Percentiles rank a stretch among this genome's conserved stretches.
Conservation (phyloP, 768 basidiomycete genomes). For the Grammothele lineata region DNA sequence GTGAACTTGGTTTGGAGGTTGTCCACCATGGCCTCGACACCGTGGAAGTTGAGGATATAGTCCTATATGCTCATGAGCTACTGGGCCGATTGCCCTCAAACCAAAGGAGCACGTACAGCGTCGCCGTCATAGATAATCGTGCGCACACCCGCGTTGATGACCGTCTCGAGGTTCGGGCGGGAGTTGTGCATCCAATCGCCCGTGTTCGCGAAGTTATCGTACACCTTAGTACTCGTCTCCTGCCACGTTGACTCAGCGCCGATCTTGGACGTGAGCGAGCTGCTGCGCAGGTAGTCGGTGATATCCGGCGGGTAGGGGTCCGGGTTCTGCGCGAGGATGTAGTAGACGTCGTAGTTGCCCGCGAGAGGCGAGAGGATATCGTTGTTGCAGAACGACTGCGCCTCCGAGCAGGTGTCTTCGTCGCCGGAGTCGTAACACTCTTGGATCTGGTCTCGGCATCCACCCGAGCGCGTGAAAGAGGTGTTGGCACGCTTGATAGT, state of each 20-base stretch:
- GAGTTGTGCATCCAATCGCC: conserved; percentile 58
- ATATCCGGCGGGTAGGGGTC: conserved; percentile 45
- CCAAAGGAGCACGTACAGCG: conserved; percentile 34
- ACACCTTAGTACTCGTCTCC: conserved; percentile 38
- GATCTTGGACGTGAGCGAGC: conserved; percentile 31
- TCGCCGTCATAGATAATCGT: conserved; percentile 56
- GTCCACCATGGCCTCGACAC: conserved; percentile 56
- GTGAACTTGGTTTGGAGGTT: conserved; percentile 44
- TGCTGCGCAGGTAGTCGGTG: conserved; percentile 24
- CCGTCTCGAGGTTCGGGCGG: conserved; percentile 45
- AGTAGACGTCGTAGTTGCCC: conserved; percentile 55
- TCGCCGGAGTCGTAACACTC: conserved; percentile 45
- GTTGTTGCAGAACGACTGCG: conserved; percentile 57
- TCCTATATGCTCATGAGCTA: conserved; percentile 25
- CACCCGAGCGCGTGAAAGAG: conserved; percentile 37
- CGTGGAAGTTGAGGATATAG: conserved; percentile 50
- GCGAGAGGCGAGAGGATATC: conserved; percentile 49
- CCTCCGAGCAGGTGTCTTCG: conserved; percentile 48
- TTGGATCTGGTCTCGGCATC: conserved; percentile 48
- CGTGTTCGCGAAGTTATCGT: conserved; percentile 41
- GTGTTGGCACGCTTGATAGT: conserved; percentile 39
- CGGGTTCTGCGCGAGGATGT: conserved; percentile 37
- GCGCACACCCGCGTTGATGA: conserved; percentile 55
- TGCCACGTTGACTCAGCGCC: conserved; percentile 43
- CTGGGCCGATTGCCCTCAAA: too few species aligned